A percentile compares a stretch with the other conserved stretches of the same genome.
phyloP scores from a whole-genome alignment of 192 early-diverging fungal genomes.

The Coemansia sp. region DNA sequence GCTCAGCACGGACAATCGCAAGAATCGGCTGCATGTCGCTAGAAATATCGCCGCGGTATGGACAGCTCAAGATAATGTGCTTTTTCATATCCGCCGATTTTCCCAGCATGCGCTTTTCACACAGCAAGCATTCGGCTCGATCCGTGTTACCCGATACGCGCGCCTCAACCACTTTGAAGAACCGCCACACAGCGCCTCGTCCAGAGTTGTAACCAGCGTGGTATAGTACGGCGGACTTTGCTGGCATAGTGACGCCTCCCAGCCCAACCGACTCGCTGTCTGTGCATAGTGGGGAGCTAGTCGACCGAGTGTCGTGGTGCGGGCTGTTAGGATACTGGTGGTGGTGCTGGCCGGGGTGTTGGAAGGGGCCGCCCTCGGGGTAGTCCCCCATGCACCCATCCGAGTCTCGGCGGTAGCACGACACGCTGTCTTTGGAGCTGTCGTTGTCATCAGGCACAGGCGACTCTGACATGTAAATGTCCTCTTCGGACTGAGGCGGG shows the following conservation, averaged over 20 bases:
- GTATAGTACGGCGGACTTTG: constrained; percentile 42
- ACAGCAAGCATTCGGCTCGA: constrained; percentile 52
- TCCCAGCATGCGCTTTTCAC: constrained; percentile 53
- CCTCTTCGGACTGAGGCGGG: constrained; percentile 28
- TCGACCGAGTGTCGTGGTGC: constrained; percentile 21
- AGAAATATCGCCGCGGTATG: constrained; percentile 31
- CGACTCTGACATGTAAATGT: constrained; percentile 51
- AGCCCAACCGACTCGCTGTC: constrained; percentile 6
- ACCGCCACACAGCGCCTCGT: constrained; percentile 53
- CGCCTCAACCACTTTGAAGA: constrained; percentile 47
- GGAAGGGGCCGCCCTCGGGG: constrained; percentile 6
- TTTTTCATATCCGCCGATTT: constrained; percentile 56
- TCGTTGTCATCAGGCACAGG: constrained; percentile 17
- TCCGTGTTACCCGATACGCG: constrained; percentile 54
- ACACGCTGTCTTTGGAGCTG: constrained; percentile 2
- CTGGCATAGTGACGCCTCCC: constrained; percentile 41
- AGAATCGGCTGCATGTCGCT: constrained; percentile 48
- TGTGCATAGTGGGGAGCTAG: constrained; percentile 1
- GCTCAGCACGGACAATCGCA: constrained; percentile 45
- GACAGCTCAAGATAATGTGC: constrained; percentile 49
- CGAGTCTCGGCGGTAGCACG: constrained; percentile 13
- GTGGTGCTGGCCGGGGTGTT: constrained; percentile 3
- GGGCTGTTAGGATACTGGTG: not conserved
- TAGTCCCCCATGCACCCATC: constrained; percentile 14
- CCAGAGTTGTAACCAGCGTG: constrained; percentile 50